Percentiles rank a stretch among this genome's conserved stretches.
phyloP scores from a whole-genome alignment of 306 rosid genomes.

The Vachellia pachyceras region DNA sequence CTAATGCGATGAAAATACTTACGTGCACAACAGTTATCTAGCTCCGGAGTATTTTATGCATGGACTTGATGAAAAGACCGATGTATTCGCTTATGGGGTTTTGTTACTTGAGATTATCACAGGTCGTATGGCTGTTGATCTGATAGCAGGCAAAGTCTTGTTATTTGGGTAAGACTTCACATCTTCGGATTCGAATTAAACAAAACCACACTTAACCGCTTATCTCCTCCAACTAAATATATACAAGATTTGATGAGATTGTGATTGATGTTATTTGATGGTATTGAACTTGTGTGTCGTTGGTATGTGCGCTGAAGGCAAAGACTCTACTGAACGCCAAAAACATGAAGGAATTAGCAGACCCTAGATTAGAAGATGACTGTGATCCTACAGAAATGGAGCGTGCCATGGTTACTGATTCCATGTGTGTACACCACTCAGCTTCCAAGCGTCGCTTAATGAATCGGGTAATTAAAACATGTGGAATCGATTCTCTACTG shows the following conservation, averaged over 20 bases:
- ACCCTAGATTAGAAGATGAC: constrained; percentile 58
- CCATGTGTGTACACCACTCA: constrained; percentile 75
- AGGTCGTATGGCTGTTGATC: constrained; percentile 89
- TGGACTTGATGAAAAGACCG: constrained; percentile 82
- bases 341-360: constrained; percentile 59
- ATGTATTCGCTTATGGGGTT: constrained; percentile 82
- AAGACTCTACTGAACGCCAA: constrained; percentile 65
- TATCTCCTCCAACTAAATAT: background rate
- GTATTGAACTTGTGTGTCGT: background rate
- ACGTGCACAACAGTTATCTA: constrained; percentile 64
- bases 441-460: constrained; percentile 71
- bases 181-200: background rate
- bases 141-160: constrained; percentile 76
- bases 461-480: constrained; percentile 54
- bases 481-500: no score
- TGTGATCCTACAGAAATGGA: constrained; percentile 67
- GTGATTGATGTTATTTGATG: background rate
- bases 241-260: no score
- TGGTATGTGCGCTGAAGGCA: constrained; percentile 52
- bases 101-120: constrained; percentile 77
- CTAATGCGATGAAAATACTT: constrained; percentile 16
- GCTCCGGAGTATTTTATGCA: constrained; percentile 95
- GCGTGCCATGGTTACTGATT: constrained; percentile 62
- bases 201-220: background rate
- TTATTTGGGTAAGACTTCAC: constrained; percentile 82